Conservation (phyloP, 2,329 filamentous ascomycete genomes). For the Penicillium sp. region DNA sequence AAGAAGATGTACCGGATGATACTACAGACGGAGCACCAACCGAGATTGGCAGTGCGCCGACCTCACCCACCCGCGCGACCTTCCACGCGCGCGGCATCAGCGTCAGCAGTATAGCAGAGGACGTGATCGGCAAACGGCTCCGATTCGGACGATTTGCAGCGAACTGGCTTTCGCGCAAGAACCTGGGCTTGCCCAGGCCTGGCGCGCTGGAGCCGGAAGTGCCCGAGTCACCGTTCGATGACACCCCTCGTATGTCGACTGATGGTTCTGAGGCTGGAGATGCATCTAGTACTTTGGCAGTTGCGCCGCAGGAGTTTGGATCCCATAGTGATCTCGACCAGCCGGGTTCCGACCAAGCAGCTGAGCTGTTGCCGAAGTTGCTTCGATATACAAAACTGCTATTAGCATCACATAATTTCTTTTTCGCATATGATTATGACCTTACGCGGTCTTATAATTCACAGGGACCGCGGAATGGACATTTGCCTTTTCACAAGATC, state of each 20-base stretch:
- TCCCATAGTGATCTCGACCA: constrained; percentile 6
- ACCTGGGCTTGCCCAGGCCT: constrained; percentile 71
- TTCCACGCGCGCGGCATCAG: constrained; percentile 32
- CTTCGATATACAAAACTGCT: constrained; percentile 79
- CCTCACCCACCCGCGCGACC: constrained; percentile 28
- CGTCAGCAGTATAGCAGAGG: constrained; percentile 68
- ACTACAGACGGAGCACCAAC: constrained; percentile 28
- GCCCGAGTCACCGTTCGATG: constrained; percentile 20
- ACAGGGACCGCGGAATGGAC: constrained; percentile 41
- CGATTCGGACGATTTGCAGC: constrained; percentile 86
- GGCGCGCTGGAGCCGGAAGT: constrained; percentile 62
- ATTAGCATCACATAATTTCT: constrained; percentile 84
- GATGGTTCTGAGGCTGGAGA: constrained; percentile 7
- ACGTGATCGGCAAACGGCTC: constrained; percentile 80
- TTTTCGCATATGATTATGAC: constrained; percentile 92
- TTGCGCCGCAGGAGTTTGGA: constrained; percentile 6
- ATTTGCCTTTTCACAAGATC: constrained; percentile 65
- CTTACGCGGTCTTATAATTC: constrained; percentile 66
- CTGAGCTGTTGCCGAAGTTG: constrained; percentile 74
- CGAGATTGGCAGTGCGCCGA: constrained; percentile 27
- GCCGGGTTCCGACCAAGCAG: constrained; percentile 40
- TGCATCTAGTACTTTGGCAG: constrained; percentile 8
- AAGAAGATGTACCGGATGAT: constrained; percentile 28
- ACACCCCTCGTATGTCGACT: constrained; percentile 20
- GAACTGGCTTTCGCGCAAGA: constrained; percentile 84